Evolutionary conservation across 768 basidiomycete species (phyloP), one percentile per base, ranked within the genome.

Genomic region (Pholiota molesta): DNA sequence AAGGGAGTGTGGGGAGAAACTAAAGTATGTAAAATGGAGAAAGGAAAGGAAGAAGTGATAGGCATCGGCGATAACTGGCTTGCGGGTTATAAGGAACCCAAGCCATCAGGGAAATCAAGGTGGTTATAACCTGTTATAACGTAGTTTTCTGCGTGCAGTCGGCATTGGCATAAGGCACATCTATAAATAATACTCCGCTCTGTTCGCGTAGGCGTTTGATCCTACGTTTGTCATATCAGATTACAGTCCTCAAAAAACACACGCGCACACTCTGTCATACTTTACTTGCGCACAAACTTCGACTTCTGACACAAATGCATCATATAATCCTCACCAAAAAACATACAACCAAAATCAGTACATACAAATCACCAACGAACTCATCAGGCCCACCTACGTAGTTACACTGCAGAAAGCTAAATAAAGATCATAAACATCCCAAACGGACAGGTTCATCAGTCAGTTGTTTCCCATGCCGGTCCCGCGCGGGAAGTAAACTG

Each of bases 381-480:
- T 10, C 47, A 21, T 9, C 7, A 5, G 13, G 2, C 42, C n/a
- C 8, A 23, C 47, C 23, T 49, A 19, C 19, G 17, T 21, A 44
- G 7, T 21, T 26, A 49, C 47, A 49, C 9, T 6, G 19, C 47
- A 14, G 19, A 26, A 26, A 49, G 47, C 47, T 49, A 49, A 49
- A 49, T 49, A 49, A 21, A 49, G 37, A 42, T 33, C 35, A 29
- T 51, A 35, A 57, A 33, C 52, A 54, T 33, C 29, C 53, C 53
- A 55, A n/a, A 35, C 31, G 39, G 35, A 23, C 33, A 55, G 33
- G 28, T 29, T 35, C 7, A 42, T 57, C 23, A 37, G 21, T 19
- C 19, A 57, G 19, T 17, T 11, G 8, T 14, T n/a, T 16, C 14
- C 33, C 9, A 23, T 51, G n/a, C 35, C 52, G 47, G 28, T 33